These are phyloP conservation scores for Sporothrix brasiliensis DNA, from an alignment of 2,329 filamentous ascomycete species.

Conservation along the genomic window DNA sequence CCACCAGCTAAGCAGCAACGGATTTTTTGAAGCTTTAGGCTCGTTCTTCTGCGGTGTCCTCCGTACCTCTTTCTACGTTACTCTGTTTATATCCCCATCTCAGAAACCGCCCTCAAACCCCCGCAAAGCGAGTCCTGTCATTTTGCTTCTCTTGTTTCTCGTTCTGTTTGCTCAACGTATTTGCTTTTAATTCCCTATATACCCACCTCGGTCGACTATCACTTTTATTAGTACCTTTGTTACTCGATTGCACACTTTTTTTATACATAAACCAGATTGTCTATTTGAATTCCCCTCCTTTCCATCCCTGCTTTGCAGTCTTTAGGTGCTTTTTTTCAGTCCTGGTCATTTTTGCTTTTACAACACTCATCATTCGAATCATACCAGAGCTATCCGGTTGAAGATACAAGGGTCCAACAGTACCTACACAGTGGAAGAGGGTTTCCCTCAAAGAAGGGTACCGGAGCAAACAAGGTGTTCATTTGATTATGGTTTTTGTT, in stretches of 20 bases:
- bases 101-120: not conserved
- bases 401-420: conserved; percentile 22
- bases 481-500: not conserved
- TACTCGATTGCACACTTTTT: conserved; percentile 1
- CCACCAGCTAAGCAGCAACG: not conserved
- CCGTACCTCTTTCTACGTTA: not conserved
- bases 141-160: conserved; percentile 5
- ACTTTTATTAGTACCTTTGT: conserved; percentile 8
- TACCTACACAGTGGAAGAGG: conserved; percentile 16
- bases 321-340: not conserved
- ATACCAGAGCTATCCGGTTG: conserved; percentile 9
- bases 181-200: conserved; percentile 20
- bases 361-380: not conserved
- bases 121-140: conserved; percentile 9
- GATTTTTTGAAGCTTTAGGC: not conserved
- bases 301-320: not conserved
- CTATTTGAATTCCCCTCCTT: not conserved
- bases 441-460: not conserved
- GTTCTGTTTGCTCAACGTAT: not conserved
- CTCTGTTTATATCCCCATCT: not conserved
- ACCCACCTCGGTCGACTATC: conserved; percentile 19
- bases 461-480: conserved; percentile 16
- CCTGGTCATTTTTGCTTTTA: not conserved
- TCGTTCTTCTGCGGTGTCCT: not conserved
- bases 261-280: conserved; percentile 22